Percentiles rank a stretch among this genome's conserved stretches.
phyloP scores from a whole-genome alignment of 768 basidiomycete genomes.

The Lactifluus hygrophoroides region DNA sequence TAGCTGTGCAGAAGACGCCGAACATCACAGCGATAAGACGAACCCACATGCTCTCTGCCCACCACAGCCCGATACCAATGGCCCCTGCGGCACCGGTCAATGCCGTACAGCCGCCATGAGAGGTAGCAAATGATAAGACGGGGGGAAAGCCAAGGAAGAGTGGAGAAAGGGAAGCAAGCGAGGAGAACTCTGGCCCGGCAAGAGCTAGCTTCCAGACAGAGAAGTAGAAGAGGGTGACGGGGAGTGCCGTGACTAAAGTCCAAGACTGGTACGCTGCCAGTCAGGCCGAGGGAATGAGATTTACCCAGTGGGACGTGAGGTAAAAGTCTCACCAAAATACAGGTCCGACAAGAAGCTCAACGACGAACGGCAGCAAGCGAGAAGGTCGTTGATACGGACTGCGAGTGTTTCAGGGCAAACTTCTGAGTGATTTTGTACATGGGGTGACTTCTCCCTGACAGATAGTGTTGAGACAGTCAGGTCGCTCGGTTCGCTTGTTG shows the following conservation, averaged over 20 bases:
- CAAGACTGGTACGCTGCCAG: slow-evolving; percentile 65
- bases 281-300: not conserved
- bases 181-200: slow-evolving; percentile 70
- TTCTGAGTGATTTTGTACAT: not conserved
- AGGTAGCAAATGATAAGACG: slow-evolving; percentile 23
- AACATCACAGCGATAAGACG: slow-evolving; percentile 15
- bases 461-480: not conserved
- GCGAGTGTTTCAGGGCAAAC: not conserved
- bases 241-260: slow-evolving; percentile 73
- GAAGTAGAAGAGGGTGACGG: slow-evolving; percentile 82
- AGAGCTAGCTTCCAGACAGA: slow-evolving; percentile 87
- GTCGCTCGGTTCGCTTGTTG: slow-evolving; percentile 2
- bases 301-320: not conserved
- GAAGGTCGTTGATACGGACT: not conserved
- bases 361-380: not conserved
- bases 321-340: slow-evolving; percentile 48
- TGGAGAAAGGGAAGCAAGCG: slow-evolving; percentile 66
- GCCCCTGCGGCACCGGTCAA: slow-evolving; percentile 5
- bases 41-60: slow-evolving; percentile 17
- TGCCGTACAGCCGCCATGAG: slow-evolving; percentile 5
- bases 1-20: slow-evolving; percentile 10
- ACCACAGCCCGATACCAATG: slow-evolving; percentile 17
- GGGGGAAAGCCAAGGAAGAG: slow-evolving; percentile 45
- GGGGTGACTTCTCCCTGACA: not conserved
- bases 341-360: slow-evolving; percentile 35